These are phyloP conservation scores for Blastomyces parvus DNA, from an alignment of 2,329 filamentous ascomycete species.

Conservation along the genomic window DNA sequence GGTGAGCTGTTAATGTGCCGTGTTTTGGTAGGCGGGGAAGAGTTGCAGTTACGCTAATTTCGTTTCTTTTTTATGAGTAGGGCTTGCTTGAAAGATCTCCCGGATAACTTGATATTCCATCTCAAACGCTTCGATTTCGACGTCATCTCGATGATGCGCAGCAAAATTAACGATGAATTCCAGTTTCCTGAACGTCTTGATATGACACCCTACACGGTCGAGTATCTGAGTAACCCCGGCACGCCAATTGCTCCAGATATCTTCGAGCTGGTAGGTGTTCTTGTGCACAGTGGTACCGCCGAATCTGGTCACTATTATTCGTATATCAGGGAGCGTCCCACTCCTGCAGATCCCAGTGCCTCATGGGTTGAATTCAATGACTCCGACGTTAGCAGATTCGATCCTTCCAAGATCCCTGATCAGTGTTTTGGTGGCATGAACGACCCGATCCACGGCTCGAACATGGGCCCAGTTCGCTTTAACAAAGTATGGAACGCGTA, in stretches of 20 bases:
- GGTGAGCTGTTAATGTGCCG: constrained; percentile 36
- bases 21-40: neutral
- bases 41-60: neutral
- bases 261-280: constrained; percentile 88
- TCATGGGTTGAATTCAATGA: constrained; percentile 94
- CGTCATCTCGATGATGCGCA: constrained; percentile 59
- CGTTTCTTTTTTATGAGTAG: constrained; percentile 33
- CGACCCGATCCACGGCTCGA: constrained; percentile 42
- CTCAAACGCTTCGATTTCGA: constrained; percentile 55
- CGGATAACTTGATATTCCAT: constrained; percentile 91
- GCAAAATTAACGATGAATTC: constrained; percentile 94
- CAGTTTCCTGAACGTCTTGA: constrained; percentile 75
- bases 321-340: constrained; percentile 72
- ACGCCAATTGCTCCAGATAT: constrained; percentile 55
- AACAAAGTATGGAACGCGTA: constrained; percentile 79
- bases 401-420: constrained; percentile 60
- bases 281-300: constrained; percentile 86
- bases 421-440: constrained; percentile 72
- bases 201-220: constrained; percentile 83
- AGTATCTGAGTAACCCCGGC: constrained; percentile 60
- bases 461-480: constrained; percentile 38
- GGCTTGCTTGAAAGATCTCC: constrained; percentile 83
- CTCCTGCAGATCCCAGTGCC: constrained; percentile 35
- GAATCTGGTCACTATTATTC: constrained; percentile 97
- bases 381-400: constrained; percentile 66